These are phyloP conservation scores for Penicillium sp. DNA, from an alignment of 2,329 filamentous ascomycete species.

Conservation along the genomic window DNA sequence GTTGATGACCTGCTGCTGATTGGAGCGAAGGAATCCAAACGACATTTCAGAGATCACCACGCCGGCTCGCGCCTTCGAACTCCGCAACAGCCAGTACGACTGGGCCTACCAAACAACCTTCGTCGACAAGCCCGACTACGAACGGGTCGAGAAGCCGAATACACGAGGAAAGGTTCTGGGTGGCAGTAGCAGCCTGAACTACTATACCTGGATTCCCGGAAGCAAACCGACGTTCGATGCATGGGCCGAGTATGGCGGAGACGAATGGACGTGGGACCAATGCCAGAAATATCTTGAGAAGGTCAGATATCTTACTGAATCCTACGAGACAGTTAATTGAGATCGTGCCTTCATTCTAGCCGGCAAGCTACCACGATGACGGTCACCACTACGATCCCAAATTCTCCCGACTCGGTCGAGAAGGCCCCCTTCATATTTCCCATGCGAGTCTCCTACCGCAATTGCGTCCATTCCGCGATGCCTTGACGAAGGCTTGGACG, in stretches of 20 bases:
- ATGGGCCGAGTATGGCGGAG: conserved; percentile 46
- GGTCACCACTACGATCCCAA: conserved; percentile 38
- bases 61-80: conserved; percentile 54
- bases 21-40: conserved; percentile 40
- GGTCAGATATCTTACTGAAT: conserved; percentile 42
- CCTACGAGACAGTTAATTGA: background rate
- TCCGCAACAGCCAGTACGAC: conserved; percentile 56
- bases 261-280: conserved; percentile 56
- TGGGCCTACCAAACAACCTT: conserved; percentile 62
- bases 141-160: conserved; percentile 61
- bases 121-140: conserved; percentile 57
- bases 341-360: background rate
- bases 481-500: conserved; percentile 50
- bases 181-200: conserved; percentile 59
- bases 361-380: conserved; percentile 57
- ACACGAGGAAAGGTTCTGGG: conserved; percentile 59
- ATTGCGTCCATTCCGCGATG: conserved; percentile 47
- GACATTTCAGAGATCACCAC: conserved; percentile 55
- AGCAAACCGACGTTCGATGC: conserved; percentile 55
- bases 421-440: conserved; percentile 53
- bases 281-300: conserved; percentile 44
- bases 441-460: conserved; percentile 55
- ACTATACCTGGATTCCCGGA: conserved; percentile 62
- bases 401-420: background rate
- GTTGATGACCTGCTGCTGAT: background rate